These are phyloP conservation scores for Funneliformis geosporum DNA, from an alignment of 192 early-diverging fungal genomes.

Conservation along the genomic window DNA sequence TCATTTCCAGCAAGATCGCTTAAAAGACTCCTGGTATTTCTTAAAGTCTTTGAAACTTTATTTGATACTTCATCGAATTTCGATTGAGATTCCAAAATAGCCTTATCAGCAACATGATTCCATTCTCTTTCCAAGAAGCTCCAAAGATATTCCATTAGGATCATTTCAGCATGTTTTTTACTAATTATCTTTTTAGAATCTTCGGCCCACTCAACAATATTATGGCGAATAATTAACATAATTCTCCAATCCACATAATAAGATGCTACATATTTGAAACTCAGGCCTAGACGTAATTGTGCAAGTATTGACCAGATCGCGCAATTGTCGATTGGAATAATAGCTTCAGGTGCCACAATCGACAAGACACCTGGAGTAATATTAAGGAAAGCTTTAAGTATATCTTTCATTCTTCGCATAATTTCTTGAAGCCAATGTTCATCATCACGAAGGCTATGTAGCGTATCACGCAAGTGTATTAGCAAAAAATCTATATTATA, in stretches of 20 bases:
- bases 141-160: neutral
- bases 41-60: neutral
- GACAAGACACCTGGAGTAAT: neutral
- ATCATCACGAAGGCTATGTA: slow-evolving; percentile 4
- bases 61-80: no score
- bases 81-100: neutral
- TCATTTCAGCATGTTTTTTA: no score
- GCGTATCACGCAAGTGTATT: no score
- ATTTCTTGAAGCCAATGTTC: neutral
- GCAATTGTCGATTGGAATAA: no score
- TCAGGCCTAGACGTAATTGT: no score
- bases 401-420: neutral
- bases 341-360: no score
- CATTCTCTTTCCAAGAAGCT: neutral
- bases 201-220: no score
- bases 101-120: neutral
- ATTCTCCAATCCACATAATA: no score
- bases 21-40: neutral
- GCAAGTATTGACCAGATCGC: no score
- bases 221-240: no score
- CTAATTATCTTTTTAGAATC: no score
- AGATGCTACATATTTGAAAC: no score
- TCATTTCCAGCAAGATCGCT: neutral
- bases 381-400: neutral
- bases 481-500: slow-evolving; percentile 25